Percentiles rank a stretch among this genome's conserved stretches.
These are phyloP conservation scores for Termitomyces sp. DNA, from an alignment of 768 basidiomycete genomes.

Conservation along the genomic window DNA sequence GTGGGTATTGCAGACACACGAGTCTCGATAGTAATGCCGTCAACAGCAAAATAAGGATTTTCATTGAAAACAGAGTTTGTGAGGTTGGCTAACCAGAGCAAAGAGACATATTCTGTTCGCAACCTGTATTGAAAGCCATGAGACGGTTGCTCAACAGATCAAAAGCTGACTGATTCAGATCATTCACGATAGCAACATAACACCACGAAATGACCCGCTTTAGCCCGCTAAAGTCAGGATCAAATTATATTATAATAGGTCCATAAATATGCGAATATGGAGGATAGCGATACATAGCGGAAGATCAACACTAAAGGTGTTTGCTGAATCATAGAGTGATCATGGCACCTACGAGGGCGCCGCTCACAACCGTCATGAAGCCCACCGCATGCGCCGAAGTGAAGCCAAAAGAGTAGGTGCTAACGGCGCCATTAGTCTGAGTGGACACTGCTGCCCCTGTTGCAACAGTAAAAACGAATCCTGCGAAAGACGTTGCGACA, in stretches of 20 bases:
- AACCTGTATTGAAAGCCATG: not conserved
- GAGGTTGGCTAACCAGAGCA: conserved; percentile 15
- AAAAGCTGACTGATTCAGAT: not conserved
- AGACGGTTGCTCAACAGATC: not conserved
- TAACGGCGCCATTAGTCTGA: conserved; percentile 21
- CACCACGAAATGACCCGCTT: not conserved
- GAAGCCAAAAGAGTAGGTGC: no score
- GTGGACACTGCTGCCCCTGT: conserved; percentile 29
- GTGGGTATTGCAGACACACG: not conserved
- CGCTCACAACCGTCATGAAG: conserved; percentile 30
- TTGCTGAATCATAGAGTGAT: conserved; percentile 25
- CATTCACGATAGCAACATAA: not conserved
- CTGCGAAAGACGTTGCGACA: conserved; percentile 46
- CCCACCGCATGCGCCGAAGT: conserved; percentile 27
- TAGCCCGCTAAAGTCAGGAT: not conserved
- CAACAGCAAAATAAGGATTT: conserved; percentile 13
- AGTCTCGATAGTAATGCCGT: conserved; percentile 8
- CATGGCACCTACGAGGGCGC: conserved; percentile 35
- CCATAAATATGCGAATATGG: not conserved
- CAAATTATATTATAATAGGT: not conserved
- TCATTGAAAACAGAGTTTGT: conserved; percentile 4
- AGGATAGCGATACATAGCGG: not conserved
- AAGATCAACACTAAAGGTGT: not conserved
- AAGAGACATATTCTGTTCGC: not conserved
- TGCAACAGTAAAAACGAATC: conserved; percentile 48